phyloP scores from a whole-genome alignment of 176 grass and related monocot species.

The Avena atlantica region DNA sequence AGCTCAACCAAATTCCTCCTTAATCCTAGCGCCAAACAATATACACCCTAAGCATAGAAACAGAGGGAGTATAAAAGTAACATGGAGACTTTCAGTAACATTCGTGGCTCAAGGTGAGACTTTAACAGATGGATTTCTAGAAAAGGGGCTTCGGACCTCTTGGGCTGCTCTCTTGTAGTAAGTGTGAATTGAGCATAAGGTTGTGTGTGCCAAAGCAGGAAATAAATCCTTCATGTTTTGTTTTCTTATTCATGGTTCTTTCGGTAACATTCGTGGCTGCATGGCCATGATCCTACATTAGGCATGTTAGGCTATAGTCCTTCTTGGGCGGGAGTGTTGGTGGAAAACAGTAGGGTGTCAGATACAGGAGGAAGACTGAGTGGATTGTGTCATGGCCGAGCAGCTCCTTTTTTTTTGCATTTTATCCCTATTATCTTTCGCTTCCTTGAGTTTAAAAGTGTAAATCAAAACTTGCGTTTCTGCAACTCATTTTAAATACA shows the following conservation, averaged over 20 bases:
- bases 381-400: background rate
- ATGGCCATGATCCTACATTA: background rate
- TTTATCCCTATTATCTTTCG: background rate
- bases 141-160: background rate
- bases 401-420: constrained; percentile 21
- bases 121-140: background rate
- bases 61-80: background rate
- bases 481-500: constrained; percentile 32
- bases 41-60: too few relatives aligned
- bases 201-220: background rate
- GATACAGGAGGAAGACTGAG: background rate
- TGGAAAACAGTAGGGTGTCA: background rate
- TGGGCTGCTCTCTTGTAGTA: constrained; percentile 7
- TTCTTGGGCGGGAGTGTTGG: background rate
- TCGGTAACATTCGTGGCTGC: background rate
- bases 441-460: background rate
- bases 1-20: too few relatives aligned
- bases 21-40: too few relatives aligned
- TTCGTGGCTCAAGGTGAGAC: background rate
- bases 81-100: background rate
- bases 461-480: background rate
- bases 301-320: background rate
- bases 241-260: background rate
- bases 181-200: constrained; percentile 17
- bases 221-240: background rate